Evolutionary conservation across 2,329 filamentous ascomycete species (phyloP).

Genomic region (Colletotrichum cuscutae): DNA sequence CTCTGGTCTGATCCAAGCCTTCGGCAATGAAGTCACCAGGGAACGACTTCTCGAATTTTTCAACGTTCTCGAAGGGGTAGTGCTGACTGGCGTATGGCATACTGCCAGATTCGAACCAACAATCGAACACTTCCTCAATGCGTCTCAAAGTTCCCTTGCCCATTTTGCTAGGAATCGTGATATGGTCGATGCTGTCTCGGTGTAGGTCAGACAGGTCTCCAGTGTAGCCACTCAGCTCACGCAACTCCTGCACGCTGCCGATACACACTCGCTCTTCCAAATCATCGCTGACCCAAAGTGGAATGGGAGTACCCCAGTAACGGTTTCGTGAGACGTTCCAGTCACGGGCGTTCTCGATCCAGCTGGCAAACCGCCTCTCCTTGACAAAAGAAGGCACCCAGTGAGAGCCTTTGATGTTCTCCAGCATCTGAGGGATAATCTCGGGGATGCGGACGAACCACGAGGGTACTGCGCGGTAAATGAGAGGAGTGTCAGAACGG

Average conservation of each 20-base stretch:
- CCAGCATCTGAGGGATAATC: slow-evolving; percentile 87
- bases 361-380: slow-evolving; percentile 89
- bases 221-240: slow-evolving; percentile 84
- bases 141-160: slow-evolving; percentile 86
- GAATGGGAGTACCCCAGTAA: slow-evolving; percentile 95
- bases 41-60: slow-evolving; percentile 82
- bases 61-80: slow-evolving; percentile 91
- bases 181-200: slow-evolving; percentile 91
- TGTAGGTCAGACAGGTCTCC: slow-evolving; percentile 89
- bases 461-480: slow-evolving; percentile 90
- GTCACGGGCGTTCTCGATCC: slow-evolving; percentile 90
- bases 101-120: slow-evolving; percentile 95
- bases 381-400: slow-evolving; percentile 95
- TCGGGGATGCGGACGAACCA: slow-evolving; percentile 94
- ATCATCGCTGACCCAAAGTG: slow-evolving; percentile 92
- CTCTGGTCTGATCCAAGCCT: slow-evolving; percentile 91
- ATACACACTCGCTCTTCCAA: slow-evolving; percentile 87
- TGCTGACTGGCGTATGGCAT: slow-evolving; percentile 95
- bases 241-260: slow-evolving; percentile 86
- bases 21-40: slow-evolving; percentile 96
- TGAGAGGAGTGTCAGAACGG: slow-evolving; percentile 93
- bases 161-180: slow-evolving; percentile 90
- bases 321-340: slow-evolving; percentile 96
- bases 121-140: slow-evolving; percentile 92
- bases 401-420: slow-evolving; percentile 87